Evolutionary conservation across 2,329 filamentous ascomycete genomes (phyloP).

Genomic region (Ophiosphaerella narmari): DNA sequence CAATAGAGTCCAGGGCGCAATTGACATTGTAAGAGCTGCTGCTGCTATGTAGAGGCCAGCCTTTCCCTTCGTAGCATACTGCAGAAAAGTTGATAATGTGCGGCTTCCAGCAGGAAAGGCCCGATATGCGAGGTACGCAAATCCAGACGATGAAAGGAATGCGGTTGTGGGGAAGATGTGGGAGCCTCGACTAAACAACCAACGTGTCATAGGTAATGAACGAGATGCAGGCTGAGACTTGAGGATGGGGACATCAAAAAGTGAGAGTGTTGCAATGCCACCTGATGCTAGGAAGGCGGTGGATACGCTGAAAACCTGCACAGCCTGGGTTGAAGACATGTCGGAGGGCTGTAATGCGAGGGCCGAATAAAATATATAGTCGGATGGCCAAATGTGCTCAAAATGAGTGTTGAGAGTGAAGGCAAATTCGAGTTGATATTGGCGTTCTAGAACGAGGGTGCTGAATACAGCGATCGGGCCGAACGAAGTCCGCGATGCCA

Average conservation of each 20-base stretch:
- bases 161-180: conserved; percentile 41
- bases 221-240: conserved; percentile 44
- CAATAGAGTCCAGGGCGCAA: conserved; percentile 22
- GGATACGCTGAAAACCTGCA: conserved; percentile 36
- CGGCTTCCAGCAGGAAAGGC: conserved; percentile 4
- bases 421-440: not conserved
- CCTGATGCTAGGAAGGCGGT: conserved; percentile 41
- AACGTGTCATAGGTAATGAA: conserved; percentile 42
- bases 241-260: conserved; percentile 40
- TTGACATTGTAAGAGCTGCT: conserved; percentile 20
- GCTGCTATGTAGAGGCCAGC: conserved; percentile 18
- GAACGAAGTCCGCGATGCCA: not conserved
- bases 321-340: conserved; percentile 14
- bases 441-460: not conserved
- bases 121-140: conserved; percentile 31
- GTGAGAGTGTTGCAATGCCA: conserved; percentile 40
- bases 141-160: conserved; percentile 33
- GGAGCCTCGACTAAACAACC: conserved; percentile 46
- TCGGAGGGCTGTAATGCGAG: not conserved
- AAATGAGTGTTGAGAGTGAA: not conserved
- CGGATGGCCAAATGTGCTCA: no score
- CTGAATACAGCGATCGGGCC: not conserved
- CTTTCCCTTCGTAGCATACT: conserved; percentile 6
- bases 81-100: conserved; percentile 1
- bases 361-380: no score